Evolutionary conservation across 257 asterid genomes (phyloP), one percentile per base, ranked within the genome.

Genomic region (Nicotiana tomentosiformis): DNA sequence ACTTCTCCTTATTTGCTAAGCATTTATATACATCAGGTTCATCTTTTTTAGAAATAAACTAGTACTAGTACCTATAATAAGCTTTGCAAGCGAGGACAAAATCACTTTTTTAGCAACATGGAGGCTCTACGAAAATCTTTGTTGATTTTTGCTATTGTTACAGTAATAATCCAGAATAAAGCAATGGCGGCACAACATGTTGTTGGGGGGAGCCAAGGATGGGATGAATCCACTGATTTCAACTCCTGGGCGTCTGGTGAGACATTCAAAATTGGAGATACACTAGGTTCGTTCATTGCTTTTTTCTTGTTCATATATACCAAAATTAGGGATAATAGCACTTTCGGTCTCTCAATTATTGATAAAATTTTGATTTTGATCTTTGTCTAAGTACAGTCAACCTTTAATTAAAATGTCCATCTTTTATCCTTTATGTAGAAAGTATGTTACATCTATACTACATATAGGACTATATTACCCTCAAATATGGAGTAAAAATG

Each of bases 171-270:
- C 78, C 37, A 35, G n/a, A 69, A 83, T 82, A 84, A 83, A 82
- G 87, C 88, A 62, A 35, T 83, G 4, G 97, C 97, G 1, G 84
- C 91, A 5, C 91, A 90, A 70, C 90, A 87, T 32, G 84, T 20
- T 0, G 98, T 93, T 10, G 97, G 98, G 20, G 98, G 97, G 81
- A 94, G 93, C 90, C 92, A 89, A 84, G 97, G 97, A 8, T 94
- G 98, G 98, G 98, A 90, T 77, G 90, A 87, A 79, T 94, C 98
- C 20, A 89, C 91, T 4, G 96, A 94, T 85, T 94, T 90, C 89
- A 82, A 86, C 17, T 57, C 98, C 0, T 94, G 98, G 98, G 83
- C 91, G 8, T 91, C 97, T 35, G 87, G 86, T 53, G 87, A 90
- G 82, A 93, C 95, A 67, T 94, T 94, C 88, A 92, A 88, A 86